Base-by-base conservation (phyloP, 2,329 filamentous ascomycete genomes). In the Akanthomyces dipterigenus region DNA sequence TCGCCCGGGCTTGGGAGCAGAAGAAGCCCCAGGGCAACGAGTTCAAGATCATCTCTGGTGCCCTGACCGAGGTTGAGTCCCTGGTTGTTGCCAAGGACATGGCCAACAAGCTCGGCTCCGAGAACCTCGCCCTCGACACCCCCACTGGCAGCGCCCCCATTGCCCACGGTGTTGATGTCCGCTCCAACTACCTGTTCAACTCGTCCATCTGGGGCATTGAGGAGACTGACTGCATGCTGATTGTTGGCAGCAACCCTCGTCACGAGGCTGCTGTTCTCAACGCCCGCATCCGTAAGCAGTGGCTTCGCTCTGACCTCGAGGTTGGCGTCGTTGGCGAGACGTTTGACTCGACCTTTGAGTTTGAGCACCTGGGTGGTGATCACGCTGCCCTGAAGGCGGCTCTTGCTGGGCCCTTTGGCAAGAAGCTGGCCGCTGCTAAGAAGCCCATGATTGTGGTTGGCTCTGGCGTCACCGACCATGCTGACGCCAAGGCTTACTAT, bases 51-150 rank as follows among this genome's bases (percentile, higher is more conserved):
- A 86, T 99, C 72, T 91, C 93, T 67, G 95, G 95, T 69, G 91
- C 93, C 70, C 84, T 99, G 54, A 88, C 90, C 55, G 95, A 99
- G 74, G 89, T 91, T 8, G 95, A 99, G 79, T 90, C 93, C 22
- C 82, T 99, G 66, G 93, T 98, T 64, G 93, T 93, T 60, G 91
- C 96, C 80, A 99, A 99, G 82, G 95, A 99, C 70, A 82, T 99
- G 66, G 91, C 92, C 69, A 99, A 99, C 83, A 93, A 88, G 77
- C 89, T 99, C 65, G 92, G 92, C 64, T 98, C 95, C 3, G 95
- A 99, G 68, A 99, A 98, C 76, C 82, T 99, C 64, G 91, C 92
- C 64, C 85, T 98, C 49, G 95, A 99, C 73, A 93, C 93, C 72
- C 90, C 92, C 43, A 86, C 86, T 61, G 95, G 95, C 65, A 88